phyloP scores from a whole-genome alignment of 2,329 filamentous ascomycete species.

The Pseudogymnoascus sp. region DNA sequence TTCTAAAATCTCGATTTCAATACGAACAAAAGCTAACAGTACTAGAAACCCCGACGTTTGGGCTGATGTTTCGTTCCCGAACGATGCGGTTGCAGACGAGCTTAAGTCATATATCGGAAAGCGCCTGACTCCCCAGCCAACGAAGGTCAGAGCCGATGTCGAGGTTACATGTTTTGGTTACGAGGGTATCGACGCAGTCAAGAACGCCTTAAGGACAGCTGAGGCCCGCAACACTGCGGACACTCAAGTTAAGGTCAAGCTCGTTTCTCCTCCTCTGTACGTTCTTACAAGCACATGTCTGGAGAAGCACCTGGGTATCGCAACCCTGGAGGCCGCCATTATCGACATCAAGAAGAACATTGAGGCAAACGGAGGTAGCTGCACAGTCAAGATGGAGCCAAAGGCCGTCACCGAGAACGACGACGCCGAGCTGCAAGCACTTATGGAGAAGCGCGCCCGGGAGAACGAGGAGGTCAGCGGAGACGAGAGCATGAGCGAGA shows the following conservation, averaged over 20 bases:
- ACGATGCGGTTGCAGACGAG: conserved; percentile 76
- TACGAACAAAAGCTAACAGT: conserved; percentile 15
- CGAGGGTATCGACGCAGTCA: conserved; percentile 97
- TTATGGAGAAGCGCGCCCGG: conserved; percentile 98
- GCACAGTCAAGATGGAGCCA: conserved; percentile 94
- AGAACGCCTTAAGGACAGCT: conserved; percentile 81
- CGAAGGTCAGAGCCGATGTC: conserved; percentile 95
- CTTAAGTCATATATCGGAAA: conserved; percentile 94
- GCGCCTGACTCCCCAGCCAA: conserved; percentile 94
- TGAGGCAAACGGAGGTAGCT: conserved; percentile 66
- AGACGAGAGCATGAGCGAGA: conserved; percentile 93
- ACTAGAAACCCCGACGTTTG: conserved; percentile 86
- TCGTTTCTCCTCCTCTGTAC: conserved; percentile 95
- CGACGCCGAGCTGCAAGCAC: conserved; percentile 88
- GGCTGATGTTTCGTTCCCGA: conserved; percentile 87
- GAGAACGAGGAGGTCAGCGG: conserved; percentile 98
- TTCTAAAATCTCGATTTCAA: conserved; percentile 8
- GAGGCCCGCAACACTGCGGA: conserved; percentile 89
- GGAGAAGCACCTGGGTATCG: conserved; percentile 83
- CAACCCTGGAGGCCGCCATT: conserved; percentile 81
- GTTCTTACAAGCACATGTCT: conserved; percentile 92
- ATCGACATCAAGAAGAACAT: conserved; percentile 79
- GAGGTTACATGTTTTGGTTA: conserved; percentile 95
- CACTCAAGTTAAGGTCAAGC: conserved; percentile 93
- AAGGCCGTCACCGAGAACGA: conserved; percentile 99